Evolutionary conservation across 1,284 basidiomycete species (phyloP).

Genomic region (Ganoderma resinaceum): DNA sequence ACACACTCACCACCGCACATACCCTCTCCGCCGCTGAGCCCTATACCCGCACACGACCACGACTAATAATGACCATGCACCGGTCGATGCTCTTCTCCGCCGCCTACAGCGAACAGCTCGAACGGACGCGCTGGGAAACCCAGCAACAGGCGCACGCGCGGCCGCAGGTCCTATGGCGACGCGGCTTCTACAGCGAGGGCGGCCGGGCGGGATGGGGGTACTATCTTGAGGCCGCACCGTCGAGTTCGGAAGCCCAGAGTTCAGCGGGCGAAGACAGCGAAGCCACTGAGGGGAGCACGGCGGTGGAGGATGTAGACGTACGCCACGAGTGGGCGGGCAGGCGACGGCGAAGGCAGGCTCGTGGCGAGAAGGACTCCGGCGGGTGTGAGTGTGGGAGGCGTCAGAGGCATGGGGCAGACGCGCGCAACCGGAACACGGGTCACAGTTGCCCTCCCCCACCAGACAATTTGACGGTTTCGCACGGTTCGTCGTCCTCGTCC

Average conservation of each 20-base stretch:
- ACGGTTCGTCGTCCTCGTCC: slow-evolving; percentile 28
- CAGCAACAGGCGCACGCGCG: slow-evolving; percentile 15
- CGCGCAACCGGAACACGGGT: background rate
- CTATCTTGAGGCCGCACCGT: slow-evolving; percentile 27
- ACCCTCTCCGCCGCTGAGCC: slow-evolving; percentile 17
- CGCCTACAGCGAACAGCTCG: slow-evolving; percentile 27
- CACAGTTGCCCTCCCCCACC: background rate
- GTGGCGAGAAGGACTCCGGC: background rate
- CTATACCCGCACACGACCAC: slow-evolving; percentile 10
- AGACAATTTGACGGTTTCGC: slow-evolving; percentile 24
- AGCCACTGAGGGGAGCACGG: slow-evolving; percentile 12
- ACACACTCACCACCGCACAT: slow-evolving; percentile 27
- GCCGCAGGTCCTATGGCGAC: slow-evolving; percentile 24
- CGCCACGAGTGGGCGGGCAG: slow-evolving; percentile 12
- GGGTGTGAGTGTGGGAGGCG: background rate
- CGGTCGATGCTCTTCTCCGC: slow-evolving; percentile 30
- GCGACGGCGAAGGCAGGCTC: slow-evolving; percentile 14
- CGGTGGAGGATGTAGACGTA: slow-evolving; percentile 15
- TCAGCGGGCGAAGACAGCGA: slow-evolving; percentile 13
- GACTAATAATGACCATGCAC: slow-evolving; percentile 14
- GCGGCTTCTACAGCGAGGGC: slow-evolving; percentile 28
- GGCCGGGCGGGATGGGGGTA: slow-evolving; percentile 24
- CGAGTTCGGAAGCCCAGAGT: slow-evolving; percentile 10
- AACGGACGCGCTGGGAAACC: slow-evolving; percentile 25
- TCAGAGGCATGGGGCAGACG: slow-evolving; percentile 4